Conservation (phyloP, 2,329 filamentous ascomycete genomes). For the Xylaria sp. region DNA sequence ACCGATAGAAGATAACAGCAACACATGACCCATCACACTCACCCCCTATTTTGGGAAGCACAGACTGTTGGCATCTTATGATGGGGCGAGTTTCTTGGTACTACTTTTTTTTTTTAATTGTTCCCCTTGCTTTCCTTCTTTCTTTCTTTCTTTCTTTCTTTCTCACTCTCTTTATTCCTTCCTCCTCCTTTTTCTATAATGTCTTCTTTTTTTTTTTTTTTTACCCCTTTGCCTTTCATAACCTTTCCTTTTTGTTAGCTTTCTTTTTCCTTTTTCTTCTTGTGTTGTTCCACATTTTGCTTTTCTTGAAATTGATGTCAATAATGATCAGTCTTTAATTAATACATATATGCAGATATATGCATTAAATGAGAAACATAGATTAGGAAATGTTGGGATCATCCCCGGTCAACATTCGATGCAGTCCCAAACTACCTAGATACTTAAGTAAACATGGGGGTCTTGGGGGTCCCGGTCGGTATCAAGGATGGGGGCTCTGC, state of each 20-base stretch:
- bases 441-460: constrained; percentile 10
- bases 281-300: neutral
- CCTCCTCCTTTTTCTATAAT: no score
- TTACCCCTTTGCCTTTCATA: neutral
- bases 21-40: neutral
- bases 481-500: constrained; percentile 14
- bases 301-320: neutral
- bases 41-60: neutral
- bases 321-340: neutral
- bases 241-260: neutral
- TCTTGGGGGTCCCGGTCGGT: constrained; percentile 21
- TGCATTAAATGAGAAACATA: neutral
- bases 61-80: constrained; percentile 4
- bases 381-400: no score
- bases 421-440: no score
- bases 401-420: no score
- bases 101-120: neutral
- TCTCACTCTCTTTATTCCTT: neutral
- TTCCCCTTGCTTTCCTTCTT: neutral
- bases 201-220: neutral
- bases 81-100: neutral
- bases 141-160: neutral
- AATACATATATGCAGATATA: neutral
- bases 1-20: neutral
- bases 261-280: neutral